Percentiles rank a stretch among this genome's conserved stretches.
Conservation (phyloP, 2,329 filamentous ascomycete species). For the Hymenoscyphus fraxineus region DNA sequence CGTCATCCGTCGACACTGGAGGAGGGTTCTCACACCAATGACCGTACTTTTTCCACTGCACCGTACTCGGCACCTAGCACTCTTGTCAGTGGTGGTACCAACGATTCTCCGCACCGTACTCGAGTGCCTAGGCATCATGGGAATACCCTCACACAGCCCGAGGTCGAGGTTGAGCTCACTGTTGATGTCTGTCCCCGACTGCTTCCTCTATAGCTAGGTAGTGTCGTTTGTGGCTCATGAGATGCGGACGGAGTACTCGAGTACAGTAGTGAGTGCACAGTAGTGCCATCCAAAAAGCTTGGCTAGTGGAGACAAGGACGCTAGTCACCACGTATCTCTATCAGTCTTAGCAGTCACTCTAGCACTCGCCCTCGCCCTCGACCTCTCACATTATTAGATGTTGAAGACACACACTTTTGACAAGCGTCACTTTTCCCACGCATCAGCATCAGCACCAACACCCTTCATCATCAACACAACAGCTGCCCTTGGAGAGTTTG, state of each 20-base stretch:
- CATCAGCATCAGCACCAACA: no score
- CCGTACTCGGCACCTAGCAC: not conserved
- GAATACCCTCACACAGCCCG: not conserved
- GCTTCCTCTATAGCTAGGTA: no score
- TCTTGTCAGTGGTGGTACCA: not conserved
- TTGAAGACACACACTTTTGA: not conserved
- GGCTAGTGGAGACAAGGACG: not conserved
- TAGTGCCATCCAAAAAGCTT: not conserved
- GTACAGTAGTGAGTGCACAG: not conserved
- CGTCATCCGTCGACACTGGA: not conserved
- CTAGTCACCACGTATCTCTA: not conserved
- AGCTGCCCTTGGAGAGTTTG: not conserved
- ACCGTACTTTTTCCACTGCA: not conserved
- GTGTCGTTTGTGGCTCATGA: no score
- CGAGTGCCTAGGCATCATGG: not conserved
- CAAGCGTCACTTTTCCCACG: not conserved
- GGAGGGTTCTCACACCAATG: no score
- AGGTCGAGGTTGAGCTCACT: not conserved
- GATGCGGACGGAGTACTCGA: no score
- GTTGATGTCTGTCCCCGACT: no score
- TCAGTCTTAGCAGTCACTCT: not conserved
- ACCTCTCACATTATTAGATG: not conserved
- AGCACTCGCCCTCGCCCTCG: not conserved
- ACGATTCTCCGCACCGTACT: not conserved
- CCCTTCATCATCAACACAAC: not conserved